Conservation (phyloP, 176 grass and related monocot genomes). For the Oryza meyeriana region DNA sequence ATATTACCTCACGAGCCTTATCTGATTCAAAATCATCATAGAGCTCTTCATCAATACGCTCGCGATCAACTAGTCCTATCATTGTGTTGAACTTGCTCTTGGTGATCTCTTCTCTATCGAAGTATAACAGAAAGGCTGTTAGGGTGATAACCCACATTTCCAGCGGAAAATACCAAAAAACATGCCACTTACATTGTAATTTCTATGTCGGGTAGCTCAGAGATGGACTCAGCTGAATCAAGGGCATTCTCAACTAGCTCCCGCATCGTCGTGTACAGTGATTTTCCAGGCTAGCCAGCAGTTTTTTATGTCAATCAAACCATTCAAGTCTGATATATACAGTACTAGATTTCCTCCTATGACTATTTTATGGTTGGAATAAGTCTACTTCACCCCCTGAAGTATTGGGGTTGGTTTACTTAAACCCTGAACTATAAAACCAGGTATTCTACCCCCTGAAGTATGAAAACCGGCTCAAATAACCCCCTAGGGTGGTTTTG, state of each 20-base stretch:
- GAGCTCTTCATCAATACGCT: constrained; percentile 78
- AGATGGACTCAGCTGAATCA: constrained; percentile 94
- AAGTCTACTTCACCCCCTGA: too few species aligned
- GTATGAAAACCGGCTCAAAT: too few species aligned
- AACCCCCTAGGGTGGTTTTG: too few species aligned
- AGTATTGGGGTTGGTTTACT: too few species aligned
- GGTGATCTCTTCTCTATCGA: constrained; percentile 86
- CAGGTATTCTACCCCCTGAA: too few species aligned
- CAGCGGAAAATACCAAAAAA: not conserved
- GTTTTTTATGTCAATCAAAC: not conserved
- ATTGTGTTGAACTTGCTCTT: constrained; percentile 96
- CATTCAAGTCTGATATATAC: not conserved
- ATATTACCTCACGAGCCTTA: constrained; percentile 85
- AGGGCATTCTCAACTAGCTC: constrained; percentile 98
- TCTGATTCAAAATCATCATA: constrained; percentile 98
- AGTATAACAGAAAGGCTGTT: constrained; percentile 1
- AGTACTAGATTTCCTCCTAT: not conserved
- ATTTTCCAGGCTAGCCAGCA: constrained; percentile 77
- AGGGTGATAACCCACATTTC: not conserved
- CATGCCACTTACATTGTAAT: constrained; percentile 61
- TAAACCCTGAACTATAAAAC: too few species aligned
- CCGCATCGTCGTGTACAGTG: constrained; percentile 86
- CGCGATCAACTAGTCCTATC: constrained; percentile 86
- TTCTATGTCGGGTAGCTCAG: constrained; percentile 73
- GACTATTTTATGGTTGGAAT: not conserved